Percentiles rank a stretch among this genome's conserved stretches.
These are phyloP conservation scores for Mitragyna speciosa DNA, from an alignment of 257 asterid genomes.

Conservation along the genomic window DNA sequence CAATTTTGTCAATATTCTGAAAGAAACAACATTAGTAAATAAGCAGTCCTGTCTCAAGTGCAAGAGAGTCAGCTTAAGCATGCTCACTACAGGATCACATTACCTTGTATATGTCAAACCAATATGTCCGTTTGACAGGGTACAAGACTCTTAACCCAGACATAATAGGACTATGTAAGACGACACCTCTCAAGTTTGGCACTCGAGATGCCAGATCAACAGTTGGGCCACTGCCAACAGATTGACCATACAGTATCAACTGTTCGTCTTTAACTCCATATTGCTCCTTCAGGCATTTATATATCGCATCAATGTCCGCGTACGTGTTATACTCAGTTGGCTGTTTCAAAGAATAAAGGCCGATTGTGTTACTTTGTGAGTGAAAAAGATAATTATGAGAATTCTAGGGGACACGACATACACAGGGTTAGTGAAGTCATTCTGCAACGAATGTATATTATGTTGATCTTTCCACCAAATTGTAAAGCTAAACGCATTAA, in stretches of 20 bases:
- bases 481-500: background rate
- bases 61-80: constrained; percentile 10
- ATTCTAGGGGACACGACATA: background rate
- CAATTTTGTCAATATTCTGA: constrained; percentile 97
- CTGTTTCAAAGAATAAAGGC: constrained; percentile 66
- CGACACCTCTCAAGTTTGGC: constrained; percentile 90
- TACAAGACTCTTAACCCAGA: constrained; percentile 95
- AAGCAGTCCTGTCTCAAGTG: constrained; percentile 13
- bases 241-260: constrained; percentile 88
- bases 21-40: constrained; percentile 32
- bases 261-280: constrained; percentile 92
- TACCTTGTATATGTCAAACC: constrained; percentile 99
- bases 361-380: constrained; percentile 39
- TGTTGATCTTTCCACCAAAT: background rate
- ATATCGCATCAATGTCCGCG: constrained; percentile 97
- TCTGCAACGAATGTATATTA: background rate
- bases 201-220: constrained; percentile 87
- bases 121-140: constrained; percentile 90
- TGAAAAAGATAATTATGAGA: background rate
- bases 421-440: background rate
- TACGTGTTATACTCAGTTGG: constrained; percentile 96
- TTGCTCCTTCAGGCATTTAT: constrained; percentile 94
- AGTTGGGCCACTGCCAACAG: constrained; percentile 99
- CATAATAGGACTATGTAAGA: constrained; percentile 93
- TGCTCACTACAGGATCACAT: constrained; percentile 13